phyloP scores from a whole-genome alignment of 805 yeast species.

The Ogataea henricii region DNA sequence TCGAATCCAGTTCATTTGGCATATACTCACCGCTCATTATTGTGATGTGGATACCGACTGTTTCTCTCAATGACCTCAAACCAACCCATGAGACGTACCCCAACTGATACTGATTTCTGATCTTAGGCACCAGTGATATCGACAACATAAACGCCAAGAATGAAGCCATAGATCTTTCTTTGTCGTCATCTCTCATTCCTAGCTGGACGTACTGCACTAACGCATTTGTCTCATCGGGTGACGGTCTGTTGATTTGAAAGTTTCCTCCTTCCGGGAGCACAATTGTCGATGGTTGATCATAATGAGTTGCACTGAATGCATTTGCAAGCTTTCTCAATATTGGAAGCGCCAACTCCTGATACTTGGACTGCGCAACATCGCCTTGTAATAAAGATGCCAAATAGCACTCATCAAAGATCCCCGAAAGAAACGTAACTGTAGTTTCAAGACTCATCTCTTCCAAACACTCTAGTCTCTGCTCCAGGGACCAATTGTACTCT shows the following conservation, averaged over 20 bases:
- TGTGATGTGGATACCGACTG: conserved; percentile 60
- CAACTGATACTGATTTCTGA: conserved; percentile 57
- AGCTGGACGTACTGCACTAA: conserved; percentile 58
- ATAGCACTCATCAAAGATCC: conserved; percentile 34
- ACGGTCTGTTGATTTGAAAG: conserved; percentile 35
- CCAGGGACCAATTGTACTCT: conserved; percentile 53
- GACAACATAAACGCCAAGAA: conserved; percentile 51
- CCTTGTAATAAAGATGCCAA: conserved; percentile 55
- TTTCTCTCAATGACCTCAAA: conserved; percentile 47
- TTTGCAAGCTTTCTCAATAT: conserved; percentile 13
- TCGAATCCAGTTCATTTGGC: conserved; percentile 43
- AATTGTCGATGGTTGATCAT: conserved; percentile 40
- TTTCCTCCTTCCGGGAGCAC: conserved; percentile 39
- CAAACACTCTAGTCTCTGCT: conserved; percentile 56
- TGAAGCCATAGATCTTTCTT: conserved; percentile 43
- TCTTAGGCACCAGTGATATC: conserved; percentile 43
- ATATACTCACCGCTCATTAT: conserved; percentile 52
- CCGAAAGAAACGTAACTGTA: conserved; percentile 34
- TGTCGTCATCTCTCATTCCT: conserved; percentile 44
- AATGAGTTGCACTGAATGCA: conserved; percentile 14
- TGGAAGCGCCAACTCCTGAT: conserved; percentile 14
- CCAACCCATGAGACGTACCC: conserved; percentile 69
- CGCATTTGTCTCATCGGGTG: conserved; percentile 55
- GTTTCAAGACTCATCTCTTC: conserved; percentile 47
- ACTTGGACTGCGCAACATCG: conserved; percentile 31